A percentile compares a stretch with the other conserved stretches of the same genome.
Evolutionary conservation across 2,329 filamentous ascomycete species (phyloP).

Genomic region (Xylaria multiplex): DNA sequence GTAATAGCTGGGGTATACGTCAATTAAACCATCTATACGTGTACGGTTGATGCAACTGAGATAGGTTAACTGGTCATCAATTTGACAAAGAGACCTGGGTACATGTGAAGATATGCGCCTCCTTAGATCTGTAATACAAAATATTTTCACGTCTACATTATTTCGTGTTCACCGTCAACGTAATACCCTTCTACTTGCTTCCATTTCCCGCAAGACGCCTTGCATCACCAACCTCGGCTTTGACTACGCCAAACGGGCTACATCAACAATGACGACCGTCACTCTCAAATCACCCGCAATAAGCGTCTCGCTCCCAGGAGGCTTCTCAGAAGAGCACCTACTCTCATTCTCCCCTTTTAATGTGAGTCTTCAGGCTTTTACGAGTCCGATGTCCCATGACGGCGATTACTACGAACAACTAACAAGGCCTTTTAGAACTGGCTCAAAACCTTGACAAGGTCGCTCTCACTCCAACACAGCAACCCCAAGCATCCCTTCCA

Average conservation of each 20-base stretch:
- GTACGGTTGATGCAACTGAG: not conserved
- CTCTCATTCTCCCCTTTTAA: conserved; percentile 61
- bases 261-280: conserved; percentile 53
- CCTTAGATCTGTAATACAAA: not conserved
- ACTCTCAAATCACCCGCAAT: conserved; percentile 52
- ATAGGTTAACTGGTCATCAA: not conserved
- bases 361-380: conserved; percentile 47
- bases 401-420: not conserved
- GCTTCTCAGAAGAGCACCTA: conserved; percentile 57
- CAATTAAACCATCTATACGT: not conserved
- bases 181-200: not conserved
- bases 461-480: conserved; percentile 57
- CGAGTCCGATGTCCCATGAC: not conserved
- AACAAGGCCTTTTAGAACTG: conserved; percentile 54
- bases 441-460: conserved; percentile 58
- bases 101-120: conserved; percentile 14
- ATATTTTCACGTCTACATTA: not conserved
- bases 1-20: conserved; percentile 1
- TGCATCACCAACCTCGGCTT: conserved; percentile 7
- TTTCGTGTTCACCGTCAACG: not conserved
- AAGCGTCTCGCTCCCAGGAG: conserved; percentile 56
- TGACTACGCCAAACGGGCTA: not conserved
- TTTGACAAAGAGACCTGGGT: not conserved
- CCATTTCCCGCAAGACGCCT: not conserved
- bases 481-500: conserved; percentile 62